Percentiles rank a stretch among this genome's conserved stretches.
Conservation (phyloP, 2,329 filamentous ascomycete species). For the Talaromyces sp. region DNA sequence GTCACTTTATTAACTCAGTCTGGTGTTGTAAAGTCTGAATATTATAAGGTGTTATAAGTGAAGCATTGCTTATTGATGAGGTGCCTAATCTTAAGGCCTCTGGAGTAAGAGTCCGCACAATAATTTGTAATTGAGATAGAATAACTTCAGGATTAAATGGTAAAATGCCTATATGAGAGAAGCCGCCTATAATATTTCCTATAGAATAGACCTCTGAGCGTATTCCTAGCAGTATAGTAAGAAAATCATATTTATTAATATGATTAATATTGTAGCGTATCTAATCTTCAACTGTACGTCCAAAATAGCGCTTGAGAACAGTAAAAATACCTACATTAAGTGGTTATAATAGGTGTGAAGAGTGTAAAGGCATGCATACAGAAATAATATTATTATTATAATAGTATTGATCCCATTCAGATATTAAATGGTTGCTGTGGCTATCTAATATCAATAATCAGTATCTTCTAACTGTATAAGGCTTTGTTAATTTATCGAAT, state of each 20-base stretch:
- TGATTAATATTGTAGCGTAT: background rate
- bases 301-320: background rate
- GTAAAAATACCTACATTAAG: background rate
- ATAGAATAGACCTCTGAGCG: no score
- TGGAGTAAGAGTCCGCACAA: background rate
- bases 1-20: background rate
- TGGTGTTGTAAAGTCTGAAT: background rate
- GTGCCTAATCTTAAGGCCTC: background rate
- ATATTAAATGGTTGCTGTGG: no score
- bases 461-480: no score
- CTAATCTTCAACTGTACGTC: background rate
- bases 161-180: no score
- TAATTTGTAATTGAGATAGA: slow-evolving; percentile 1
- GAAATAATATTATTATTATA: no score
- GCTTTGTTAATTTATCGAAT: no score
- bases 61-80: background rate
- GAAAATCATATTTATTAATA: background rate
- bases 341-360: slow-evolving; percentile 1
- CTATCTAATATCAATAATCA: no score
- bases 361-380: no score
- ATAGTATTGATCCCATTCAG: no score
- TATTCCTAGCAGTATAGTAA: background rate
- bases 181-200: no score
- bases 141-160: background rate
- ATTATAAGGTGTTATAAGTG: no score